Percentiles rank a stretch among this genome's conserved stretches.
Conservation (phyloP, 805 yeast genomes). For the Cyberlindnera samutprakarnensis region DNA sequence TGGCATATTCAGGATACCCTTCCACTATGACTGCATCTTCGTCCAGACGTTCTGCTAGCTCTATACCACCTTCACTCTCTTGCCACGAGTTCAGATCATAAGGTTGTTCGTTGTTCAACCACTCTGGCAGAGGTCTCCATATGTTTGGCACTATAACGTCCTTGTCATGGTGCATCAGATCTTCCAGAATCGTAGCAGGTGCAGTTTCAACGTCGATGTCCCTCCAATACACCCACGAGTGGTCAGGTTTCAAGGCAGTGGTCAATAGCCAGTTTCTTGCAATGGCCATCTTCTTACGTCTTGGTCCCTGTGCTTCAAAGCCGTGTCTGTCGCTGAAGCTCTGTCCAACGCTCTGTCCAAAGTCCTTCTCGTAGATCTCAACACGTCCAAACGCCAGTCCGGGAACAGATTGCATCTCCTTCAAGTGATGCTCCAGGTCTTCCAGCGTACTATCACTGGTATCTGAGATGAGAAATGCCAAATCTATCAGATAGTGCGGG, state of each 20-base stretch:
- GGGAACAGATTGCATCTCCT: slow-evolving; percentile 52
- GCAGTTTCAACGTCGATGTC: slow-evolving; percentile 95
- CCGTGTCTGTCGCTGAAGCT: slow-evolving; percentile 92
- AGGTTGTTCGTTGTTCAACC: slow-evolving; percentile 81
- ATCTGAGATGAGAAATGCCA: slow-evolving; percentile 82
- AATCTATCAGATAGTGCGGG: slow-evolving; percentile 80
- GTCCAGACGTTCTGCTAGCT: slow-evolving; percentile 65
- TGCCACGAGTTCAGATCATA: slow-evolving; percentile 84
- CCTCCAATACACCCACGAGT: slow-evolving; percentile 95
- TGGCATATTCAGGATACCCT: slow-evolving; percentile 94
- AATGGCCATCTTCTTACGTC: slow-evolving; percentile 91
- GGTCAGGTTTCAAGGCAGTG: slow-evolving; percentile 84
- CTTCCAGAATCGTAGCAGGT: slow-evolving; percentile 80
- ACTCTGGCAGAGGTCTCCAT: slow-evolving; percentile 85
- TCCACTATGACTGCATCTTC: slow-evolving; percentile 97
- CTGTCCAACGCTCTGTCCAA: slow-evolving; percentile 91
- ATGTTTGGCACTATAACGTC: slow-evolving; percentile 95
- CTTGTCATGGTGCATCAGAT: slow-evolving; percentile 82
- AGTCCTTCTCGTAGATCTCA: slow-evolving; percentile 85
- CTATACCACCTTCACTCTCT: slow-evolving; percentile 75
- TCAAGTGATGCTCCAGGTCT: slow-evolving; percentile 47
- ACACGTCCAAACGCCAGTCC: slow-evolving; percentile 74
- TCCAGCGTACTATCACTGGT: slow-evolving; percentile 84
- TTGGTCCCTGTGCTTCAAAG: slow-evolving; percentile 91
- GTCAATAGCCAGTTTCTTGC: slow-evolving; percentile 93